Percentiles rank a stretch among this genome's conserved stretches.
These are phyloP conservation scores for Aureobasidium namibiae DNA, from an alignment of 2,329 filamentous ascomycete genomes.

Conservation along the genomic window DNA sequence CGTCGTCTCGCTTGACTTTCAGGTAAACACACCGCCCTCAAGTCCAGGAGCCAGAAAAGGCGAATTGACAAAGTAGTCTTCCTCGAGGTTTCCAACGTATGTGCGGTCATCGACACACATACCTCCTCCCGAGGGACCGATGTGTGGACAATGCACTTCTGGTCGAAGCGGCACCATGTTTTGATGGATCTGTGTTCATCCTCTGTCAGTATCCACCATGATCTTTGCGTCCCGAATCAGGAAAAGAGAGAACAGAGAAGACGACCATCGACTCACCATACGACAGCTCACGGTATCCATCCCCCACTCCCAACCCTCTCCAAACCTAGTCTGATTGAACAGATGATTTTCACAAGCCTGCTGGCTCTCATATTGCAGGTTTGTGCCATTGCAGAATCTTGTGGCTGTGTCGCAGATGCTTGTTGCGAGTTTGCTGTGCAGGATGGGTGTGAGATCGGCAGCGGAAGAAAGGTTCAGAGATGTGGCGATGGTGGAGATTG, in stretches of 20 bases:
- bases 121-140: neutral
- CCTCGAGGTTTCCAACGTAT: neutral
- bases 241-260: too few relatives aligned
- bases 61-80: neutral
- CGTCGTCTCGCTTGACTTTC: too few relatives aligned
- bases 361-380: neutral
- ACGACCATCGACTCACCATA: neutral
- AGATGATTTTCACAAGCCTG: neutral
- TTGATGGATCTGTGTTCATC: neutral
- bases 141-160: neutral
- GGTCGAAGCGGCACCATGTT: neutral
- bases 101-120: neutral
- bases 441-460: neutral
- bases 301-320: neutral
- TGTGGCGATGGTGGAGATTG: neutral
- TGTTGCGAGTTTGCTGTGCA: neutral
- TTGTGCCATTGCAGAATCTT: neutral
- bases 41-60: neutral
- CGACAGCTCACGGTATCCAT: neutral
- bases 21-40: neutral
- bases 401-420: constrained; percentile 1
- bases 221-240: neutral
- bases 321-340: neutral
- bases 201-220: neutral
- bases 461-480: neutral